Base-by-base conservation (phyloP, 495 filamentous ascomycete genomes). In the Penicillium manginii region DNA sequence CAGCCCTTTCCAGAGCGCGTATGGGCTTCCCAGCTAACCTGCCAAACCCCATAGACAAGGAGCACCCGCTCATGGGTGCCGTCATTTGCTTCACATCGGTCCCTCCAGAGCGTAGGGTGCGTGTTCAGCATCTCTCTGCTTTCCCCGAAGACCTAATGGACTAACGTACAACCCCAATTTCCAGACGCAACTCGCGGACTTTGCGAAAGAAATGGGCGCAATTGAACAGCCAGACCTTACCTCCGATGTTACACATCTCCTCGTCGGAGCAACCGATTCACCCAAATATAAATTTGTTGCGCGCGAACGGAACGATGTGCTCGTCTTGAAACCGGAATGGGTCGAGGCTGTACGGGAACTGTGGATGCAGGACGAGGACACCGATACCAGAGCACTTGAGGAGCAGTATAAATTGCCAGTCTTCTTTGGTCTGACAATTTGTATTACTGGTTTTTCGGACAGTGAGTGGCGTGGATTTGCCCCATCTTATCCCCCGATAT, bases 241-340 rank as follows among this genome's bases (percentile, higher is more conserved):
- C 32, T 90, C 90, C 46, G 91, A 97, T 69, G 92, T 96, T 57
- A 98, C 94, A 3, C 94, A 98, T 76, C 83, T 98, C 29, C 84
- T 98, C 61, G 90, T 96, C 61, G 94, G 92, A 65, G 87, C 90
- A 57, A 88, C 88, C 55, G 82, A 91, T 62, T 97, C 93, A 0
- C 84, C 88, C 14, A 98, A 98, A 71, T 98, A 98, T 78, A 88
- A 87, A 66, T 97, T 94, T 74, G 93, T 97, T 65, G 94, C 94
- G 21, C 91, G 86, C 59, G 90, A 93, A 69, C 83, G 94, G 29
- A 82, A 86, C 33, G 94, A 98, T 69, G 86, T 98, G 62, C 84
- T 83, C 54, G 89, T 91, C 49, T 83, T 98, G 72, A 81, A 80
- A 42, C 84, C 88, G 29, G 83, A 84, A 67, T 98, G 91, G 91